These are phyloP conservation scores for Xylaria sp. DNA, from an alignment of 2,329 filamentous ascomycete genomes.

Conservation along the genomic window DNA sequence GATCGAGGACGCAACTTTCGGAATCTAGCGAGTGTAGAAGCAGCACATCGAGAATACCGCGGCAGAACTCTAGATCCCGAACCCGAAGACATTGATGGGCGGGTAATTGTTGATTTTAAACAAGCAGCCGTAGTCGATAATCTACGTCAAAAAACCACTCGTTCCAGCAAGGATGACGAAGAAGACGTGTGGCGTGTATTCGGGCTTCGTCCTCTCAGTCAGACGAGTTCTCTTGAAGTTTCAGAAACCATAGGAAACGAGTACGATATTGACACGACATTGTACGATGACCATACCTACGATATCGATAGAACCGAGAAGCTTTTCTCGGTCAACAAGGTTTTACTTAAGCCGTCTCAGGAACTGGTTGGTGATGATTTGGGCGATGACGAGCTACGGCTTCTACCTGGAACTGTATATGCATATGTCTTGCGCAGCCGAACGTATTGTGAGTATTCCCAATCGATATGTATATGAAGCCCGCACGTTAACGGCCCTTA, in stretches of 20 bases:
- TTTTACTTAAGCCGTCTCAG: slow-evolving; percentile 12
- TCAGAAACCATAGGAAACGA: slow-evolving; percentile 12
- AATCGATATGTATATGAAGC: not conserved
- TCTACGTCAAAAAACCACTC: slow-evolving; percentile 10
- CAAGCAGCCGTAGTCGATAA: slow-evolving; percentile 25
- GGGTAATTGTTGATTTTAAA: slow-evolving; percentile 39
- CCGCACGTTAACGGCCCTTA: not conserved
- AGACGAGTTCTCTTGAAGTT: slow-evolving; percentile 5
- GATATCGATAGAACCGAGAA: slow-evolving; percentile 20
- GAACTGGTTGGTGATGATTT: slow-evolving; percentile 12
- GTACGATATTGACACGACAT: slow-evolving; percentile 10
- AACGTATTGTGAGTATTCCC: slow-evolving; percentile 21
- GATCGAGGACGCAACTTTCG: slow-evolving; percentile 16
- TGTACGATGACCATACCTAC: slow-evolving; percentile 24
- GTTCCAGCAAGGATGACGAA: not conserved
- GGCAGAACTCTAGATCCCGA: slow-evolving; percentile 26
- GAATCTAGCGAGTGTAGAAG: slow-evolving; percentile 10
- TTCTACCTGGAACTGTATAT: slow-evolving; percentile 20
- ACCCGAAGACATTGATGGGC: slow-evolving; percentile 38
- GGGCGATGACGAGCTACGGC: slow-evolving; percentile 17
- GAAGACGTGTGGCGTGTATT: slow-evolving; percentile 5
- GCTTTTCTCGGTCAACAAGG: slow-evolving; percentile 14
- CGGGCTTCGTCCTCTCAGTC: slow-evolving; percentile 20
- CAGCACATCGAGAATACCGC: slow-evolving; percentile 23
- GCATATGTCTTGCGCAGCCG: slow-evolving; percentile 26